Conservation (phyloP, 345 rosid species). For the Aquilaria sinensis region DNA sequence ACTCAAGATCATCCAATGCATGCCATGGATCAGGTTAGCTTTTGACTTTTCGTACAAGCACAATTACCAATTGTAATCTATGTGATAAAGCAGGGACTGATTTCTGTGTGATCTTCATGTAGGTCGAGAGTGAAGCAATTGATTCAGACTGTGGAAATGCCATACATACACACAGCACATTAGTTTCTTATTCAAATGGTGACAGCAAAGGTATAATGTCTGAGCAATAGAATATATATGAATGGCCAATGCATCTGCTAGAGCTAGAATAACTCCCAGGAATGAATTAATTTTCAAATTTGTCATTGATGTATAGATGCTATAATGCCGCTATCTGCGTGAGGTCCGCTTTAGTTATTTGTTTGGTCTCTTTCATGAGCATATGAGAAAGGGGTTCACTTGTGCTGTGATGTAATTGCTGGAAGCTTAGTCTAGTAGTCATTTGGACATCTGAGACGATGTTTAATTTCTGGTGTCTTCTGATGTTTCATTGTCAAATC, state of each 20-base stretch:
- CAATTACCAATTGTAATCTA: too few relatives aligned
- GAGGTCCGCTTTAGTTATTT: slow-evolving; percentile 17
- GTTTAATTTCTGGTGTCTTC: too few relatives aligned
- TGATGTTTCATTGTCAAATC: too few relatives aligned
- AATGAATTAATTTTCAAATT: slow-evolving; percentile 5
- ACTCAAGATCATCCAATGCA: slow-evolving; percentile 40
- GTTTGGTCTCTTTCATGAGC: slow-evolving; percentile 12
- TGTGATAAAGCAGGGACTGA: too few relatives aligned
- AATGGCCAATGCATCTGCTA: slow-evolving; percentile 11
- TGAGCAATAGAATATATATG: slow-evolving; percentile 18
- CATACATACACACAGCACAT: slow-evolving; percentile 27
- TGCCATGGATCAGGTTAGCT: slow-evolving; percentile 43
- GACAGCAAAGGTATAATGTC: slow-evolving; percentile 33
- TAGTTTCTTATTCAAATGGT: slow-evolving; percentile 36
- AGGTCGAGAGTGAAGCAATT: slow-evolving; percentile 50
- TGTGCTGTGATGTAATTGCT: too few relatives aligned
- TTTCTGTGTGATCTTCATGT: slow-evolving; percentile 1
- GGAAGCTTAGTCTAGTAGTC: too few relatives aligned
- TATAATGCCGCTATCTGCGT: slow-evolving; percentile 30
- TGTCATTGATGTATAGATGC: slow-evolving; percentile 38
- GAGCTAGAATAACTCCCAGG: slow-evolving; percentile 14
- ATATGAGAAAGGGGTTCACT: too few relatives aligned
- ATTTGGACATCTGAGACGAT: neutral
- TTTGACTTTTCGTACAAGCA: neutral
- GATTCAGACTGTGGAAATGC: slow-evolving; percentile 37